Conservation (phyloP, 805 yeast genomes). For the Lachancea sp. region DNA sequence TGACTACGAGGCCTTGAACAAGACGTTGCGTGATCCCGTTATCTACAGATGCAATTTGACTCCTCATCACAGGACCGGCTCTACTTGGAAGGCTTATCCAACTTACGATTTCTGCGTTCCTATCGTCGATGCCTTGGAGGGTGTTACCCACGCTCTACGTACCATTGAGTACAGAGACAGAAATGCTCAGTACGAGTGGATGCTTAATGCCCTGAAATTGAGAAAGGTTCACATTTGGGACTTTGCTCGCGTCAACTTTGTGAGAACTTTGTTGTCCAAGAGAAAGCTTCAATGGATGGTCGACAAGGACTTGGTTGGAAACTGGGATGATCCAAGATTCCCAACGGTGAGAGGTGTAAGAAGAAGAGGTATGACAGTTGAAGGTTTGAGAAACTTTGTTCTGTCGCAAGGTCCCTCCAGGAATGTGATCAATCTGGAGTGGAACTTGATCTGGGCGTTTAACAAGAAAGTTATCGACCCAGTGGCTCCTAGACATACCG, state of each 20-base stretch:
- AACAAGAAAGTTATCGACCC: slow-evolving; percentile 98
- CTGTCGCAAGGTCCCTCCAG: slow-evolving; percentile 96
- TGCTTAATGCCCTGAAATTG: slow-evolving; percentile 69
- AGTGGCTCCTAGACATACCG: slow-evolving; percentile 91
- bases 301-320: slow-evolving; percentile 75
- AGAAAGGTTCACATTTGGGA: slow-evolving; percentile 98
- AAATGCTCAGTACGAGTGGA: slow-evolving; percentile 97
- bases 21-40: slow-evolving; percentile 96
- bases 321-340: slow-evolving; percentile 99
- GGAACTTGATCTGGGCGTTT: slow-evolving; percentile 96
- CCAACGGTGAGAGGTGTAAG: slow-evolving; percentile 99
- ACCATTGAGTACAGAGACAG: slow-evolving; percentile 98
- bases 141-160: slow-evolving; percentile 96
- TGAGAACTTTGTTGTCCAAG: slow-evolving; percentile 90
- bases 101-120: slow-evolving; percentile 99
- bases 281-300: slow-evolving; percentile 99
- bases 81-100: slow-evolving; percentile 93
- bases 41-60: slow-evolving; percentile 95
- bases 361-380: slow-evolving; percentile 99
- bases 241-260: slow-evolving; percentile 94
- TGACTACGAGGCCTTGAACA: slow-evolving; percentile 84
- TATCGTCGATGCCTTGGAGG: slow-evolving; percentile 89
- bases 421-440: slow-evolving; percentile 93
- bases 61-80: slow-evolving; percentile 96
- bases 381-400: slow-evolving; percentile 91